These are phyloP conservation scores for Torulaspora microellipsoides DNA, from an alignment of 805 yeast genomes.

Conservation along the genomic window DNA sequence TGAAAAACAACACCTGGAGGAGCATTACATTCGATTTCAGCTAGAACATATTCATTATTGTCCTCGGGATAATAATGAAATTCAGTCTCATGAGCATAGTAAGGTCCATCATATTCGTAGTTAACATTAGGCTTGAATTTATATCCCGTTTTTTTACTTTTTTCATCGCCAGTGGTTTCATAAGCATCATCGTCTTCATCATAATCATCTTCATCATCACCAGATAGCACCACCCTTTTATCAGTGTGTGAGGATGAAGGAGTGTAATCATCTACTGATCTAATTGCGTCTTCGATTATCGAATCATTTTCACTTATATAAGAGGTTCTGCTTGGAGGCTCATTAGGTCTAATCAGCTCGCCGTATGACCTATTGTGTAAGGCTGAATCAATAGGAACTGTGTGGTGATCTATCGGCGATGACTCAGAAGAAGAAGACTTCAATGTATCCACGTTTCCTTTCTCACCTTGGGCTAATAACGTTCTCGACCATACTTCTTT, in stretches of 20 bases:
- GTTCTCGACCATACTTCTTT: constrained; percentile 58
- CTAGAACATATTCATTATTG: constrained; percentile 49
- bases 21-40: constrained; percentile 51
- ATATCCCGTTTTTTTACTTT: constrained; percentile 17
- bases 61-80: constrained; percentile 41
- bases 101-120: constrained; percentile 59
- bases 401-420: constrained; percentile 1
- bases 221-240: constrained; percentile 14
- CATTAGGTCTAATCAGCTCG: constrained; percentile 9
- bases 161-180: constrained; percentile 21
- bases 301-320: constrained; percentile 23
- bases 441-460: constrained; percentile 1
- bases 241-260: constrained; percentile 13
- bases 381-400: neutral
- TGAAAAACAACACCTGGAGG: constrained; percentile 76
- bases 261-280: constrained; percentile 43
- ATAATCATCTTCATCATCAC: constrained; percentile 32
- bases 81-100: constrained; percentile 54
- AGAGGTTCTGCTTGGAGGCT: constrained; percentile 29
- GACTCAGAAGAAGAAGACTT: constrained; percentile 2
- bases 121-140: constrained; percentile 37
- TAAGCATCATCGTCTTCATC: constrained; percentile 28
- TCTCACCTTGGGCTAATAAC: constrained; percentile 12
- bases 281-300: constrained; percentile 34
- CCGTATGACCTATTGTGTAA: constrained; percentile 5